Evolutionary conservation across 2,329 filamentous ascomycete genomes (phyloP), one percentile per base, ranked within the genome.

Genomic region (Xylaria sp.): DNA sequence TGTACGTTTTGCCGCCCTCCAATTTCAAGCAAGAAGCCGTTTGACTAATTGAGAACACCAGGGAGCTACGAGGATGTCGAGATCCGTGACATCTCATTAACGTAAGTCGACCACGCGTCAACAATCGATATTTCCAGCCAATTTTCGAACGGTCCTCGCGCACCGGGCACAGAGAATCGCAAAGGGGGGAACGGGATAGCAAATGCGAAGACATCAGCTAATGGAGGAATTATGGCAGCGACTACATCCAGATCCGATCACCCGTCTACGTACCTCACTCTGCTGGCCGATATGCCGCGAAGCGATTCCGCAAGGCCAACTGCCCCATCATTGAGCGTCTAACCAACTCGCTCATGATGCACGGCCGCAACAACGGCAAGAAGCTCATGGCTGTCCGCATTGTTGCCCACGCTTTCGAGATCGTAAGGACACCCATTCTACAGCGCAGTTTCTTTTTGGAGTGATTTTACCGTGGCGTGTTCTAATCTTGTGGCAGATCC

Each of bases 291-390:
- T 99, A 97, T 89, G 95, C 95, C 80, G 89, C 90, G 85, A 99
- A 99, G 93, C 91, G 96, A 80, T 99, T 99, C 92, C 92, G 95
- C 87, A 99, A 99, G 91, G 95, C 96, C 81, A 96, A 98, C 89
- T 99, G 95, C 92, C 95, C 95, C 78, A 98, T 99, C 90, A 97
- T 99, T 80, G 95, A 99, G 92, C 94, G 95, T 82, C 90, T 99
- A 77, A 99, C 95, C 88, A 99, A 99, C 92, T 98, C 95, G 66
- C 90, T 99, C 82, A 99, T 99, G 96, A 98, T 98, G 94, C 97
- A 99, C 90, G 95, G 95, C 84, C 95, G 95, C 85, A 99, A 99
- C 92, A 99, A 97, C 92, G 95, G 95, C 84, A 99, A 99, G 92
- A 99, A 99, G 92, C 90, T 98, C 80, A 97, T 96, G 94, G 96